Conservation (phyloP, 805 yeast genomes). For the Candida sphagnicola region DNA sequence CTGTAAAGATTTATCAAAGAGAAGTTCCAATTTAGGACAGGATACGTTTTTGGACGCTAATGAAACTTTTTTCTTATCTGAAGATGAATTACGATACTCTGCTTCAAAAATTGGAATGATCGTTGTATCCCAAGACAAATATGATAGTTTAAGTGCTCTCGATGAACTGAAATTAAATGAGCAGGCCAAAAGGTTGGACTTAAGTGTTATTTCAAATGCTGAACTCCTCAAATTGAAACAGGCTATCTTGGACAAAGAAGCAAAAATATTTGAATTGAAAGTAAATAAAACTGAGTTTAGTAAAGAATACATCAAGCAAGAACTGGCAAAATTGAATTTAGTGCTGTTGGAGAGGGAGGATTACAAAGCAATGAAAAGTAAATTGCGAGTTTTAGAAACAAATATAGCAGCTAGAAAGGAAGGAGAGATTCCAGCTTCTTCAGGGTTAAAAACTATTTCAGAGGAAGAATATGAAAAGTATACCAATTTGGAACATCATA, state of each 20-base stretch:
- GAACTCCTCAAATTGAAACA: conserved; percentile 23
- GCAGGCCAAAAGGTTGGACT: conserved; percentile 16
- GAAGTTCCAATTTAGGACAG: not conserved
- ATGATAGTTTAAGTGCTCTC: conserved; percentile 12
- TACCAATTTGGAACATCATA: conserved; percentile 2
- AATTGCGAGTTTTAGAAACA: not conserved
- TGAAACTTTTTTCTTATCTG: conserved; percentile 24
- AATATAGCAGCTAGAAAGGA: not conserved
- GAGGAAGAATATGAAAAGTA: conserved; percentile 9
- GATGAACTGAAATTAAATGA: conserved; percentile 14
- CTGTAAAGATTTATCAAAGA: not conserved
- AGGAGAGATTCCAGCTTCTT: too few species aligned
- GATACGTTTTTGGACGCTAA: conserved; percentile 23
- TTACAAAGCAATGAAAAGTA: conserved; percentile 21
- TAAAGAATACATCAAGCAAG: conserved; percentile 19
- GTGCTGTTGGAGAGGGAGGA: conserved; percentile 26
- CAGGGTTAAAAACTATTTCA: conserved; percentile 11
- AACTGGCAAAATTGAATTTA: conserved; percentile 29
- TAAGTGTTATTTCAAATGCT: conserved; percentile 23
- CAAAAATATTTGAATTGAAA: conserved; percentile 20
- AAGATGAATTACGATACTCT: conserved; percentile 21
- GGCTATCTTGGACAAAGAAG: conserved; percentile 26
- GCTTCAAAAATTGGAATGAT: conserved; percentile 24
- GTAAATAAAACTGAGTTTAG: conserved; percentile 9
- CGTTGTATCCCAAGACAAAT: conserved; percentile 18